These are phyloP conservation scores for Wickerhamiella allomyrinae DNA, from an alignment of 805 yeast species.

Conservation along the genomic window DNA sequence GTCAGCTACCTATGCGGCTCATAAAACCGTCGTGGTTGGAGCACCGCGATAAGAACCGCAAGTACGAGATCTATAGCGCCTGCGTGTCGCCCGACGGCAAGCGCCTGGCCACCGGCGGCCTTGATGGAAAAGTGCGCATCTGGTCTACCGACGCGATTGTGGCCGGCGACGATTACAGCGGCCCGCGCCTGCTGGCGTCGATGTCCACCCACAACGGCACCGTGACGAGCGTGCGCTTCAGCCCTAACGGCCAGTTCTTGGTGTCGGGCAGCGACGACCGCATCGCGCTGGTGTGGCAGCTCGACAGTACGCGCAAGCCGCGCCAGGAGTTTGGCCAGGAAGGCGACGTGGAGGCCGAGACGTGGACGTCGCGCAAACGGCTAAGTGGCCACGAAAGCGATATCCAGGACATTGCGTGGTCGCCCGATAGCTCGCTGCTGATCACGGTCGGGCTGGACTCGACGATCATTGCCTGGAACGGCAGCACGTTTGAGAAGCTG, in stretches of 20 bases:
- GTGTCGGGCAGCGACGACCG: slow-evolving; percentile 96
- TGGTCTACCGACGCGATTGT: slow-evolving; percentile 85
- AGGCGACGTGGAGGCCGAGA: slow-evolving; percentile 59
- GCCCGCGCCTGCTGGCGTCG: slow-evolving; percentile 38
- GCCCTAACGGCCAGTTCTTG: slow-evolving; percentile 79
- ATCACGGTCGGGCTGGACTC: slow-evolving; percentile 93
- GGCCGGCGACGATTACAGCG: slow-evolving; percentile 26
- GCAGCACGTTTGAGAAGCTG: slow-evolving; percentile 76
- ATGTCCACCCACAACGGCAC: slow-evolving; percentile 96
- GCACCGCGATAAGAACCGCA: slow-evolving; percentile 59
- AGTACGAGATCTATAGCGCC: slow-evolving; percentile 74
- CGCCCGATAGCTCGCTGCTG: slow-evolving; percentile 80
- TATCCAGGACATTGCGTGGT: slow-evolving; percentile 96
- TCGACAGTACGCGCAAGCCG: slow-evolving; percentile 52
- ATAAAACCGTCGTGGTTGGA: slow-evolving; percentile 60
- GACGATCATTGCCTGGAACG: slow-evolving; percentile 87
- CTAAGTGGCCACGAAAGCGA: slow-evolving; percentile 96
- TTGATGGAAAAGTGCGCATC: slow-evolving; percentile 80
- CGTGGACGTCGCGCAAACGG: slow-evolving; percentile 87
- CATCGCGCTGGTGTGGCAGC: slow-evolving; percentile 83
- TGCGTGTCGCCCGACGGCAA: slow-evolving; percentile 70
- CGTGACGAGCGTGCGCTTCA: slow-evolving; percentile 82
- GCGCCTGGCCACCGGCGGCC: slow-evolving; percentile 83
- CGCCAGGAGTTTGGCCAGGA: slow-evolving; percentile 45
- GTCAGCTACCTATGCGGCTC: slow-evolving; percentile 56